Evolutionary conservation across 306 rosid species (phyloP).

Genomic region (Castanea crenata): DNA sequence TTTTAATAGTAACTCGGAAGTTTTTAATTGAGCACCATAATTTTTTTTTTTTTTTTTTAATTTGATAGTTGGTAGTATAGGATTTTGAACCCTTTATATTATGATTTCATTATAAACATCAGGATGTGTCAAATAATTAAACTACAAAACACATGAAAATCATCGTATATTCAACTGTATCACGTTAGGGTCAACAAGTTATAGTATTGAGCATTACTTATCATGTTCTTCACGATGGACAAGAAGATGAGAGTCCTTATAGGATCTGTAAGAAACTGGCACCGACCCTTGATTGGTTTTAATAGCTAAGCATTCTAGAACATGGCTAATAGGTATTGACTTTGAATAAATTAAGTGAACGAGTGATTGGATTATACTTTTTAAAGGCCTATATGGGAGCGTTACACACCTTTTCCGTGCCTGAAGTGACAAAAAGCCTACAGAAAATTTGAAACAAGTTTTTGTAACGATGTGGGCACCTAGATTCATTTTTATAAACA

Average conservation of each 20-base stretch:
- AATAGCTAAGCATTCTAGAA: not conserved
- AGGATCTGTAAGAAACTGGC: not conserved
- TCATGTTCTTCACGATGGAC: not conserved
- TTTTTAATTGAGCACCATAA: no score
- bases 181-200: not conserved
- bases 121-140: no score
- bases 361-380: not conserved
- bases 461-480: not conserved
- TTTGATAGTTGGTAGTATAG: no score
- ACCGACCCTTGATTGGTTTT: slow-evolving; percentile 4
- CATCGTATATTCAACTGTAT: not conserved
- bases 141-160: not conserved
- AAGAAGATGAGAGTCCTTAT: not conserved
- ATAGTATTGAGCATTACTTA: not conserved
- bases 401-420: slow-evolving; percentile 9
- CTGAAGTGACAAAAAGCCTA: not conserved
- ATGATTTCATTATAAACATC: no score
- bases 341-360: not conserved
- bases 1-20: no score
- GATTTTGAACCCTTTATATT: no score
- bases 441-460: not conserved
- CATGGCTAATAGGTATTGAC: slow-evolving; percentile 15
- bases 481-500: not conserved
- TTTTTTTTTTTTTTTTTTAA: no score
- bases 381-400: not conserved